Evolutionary conservation across 2,329 filamentous ascomycete genomes (phyloP), one percentile per base, ranked within the genome.

Genomic region (Cladophialophora chaetospira): DNA sequence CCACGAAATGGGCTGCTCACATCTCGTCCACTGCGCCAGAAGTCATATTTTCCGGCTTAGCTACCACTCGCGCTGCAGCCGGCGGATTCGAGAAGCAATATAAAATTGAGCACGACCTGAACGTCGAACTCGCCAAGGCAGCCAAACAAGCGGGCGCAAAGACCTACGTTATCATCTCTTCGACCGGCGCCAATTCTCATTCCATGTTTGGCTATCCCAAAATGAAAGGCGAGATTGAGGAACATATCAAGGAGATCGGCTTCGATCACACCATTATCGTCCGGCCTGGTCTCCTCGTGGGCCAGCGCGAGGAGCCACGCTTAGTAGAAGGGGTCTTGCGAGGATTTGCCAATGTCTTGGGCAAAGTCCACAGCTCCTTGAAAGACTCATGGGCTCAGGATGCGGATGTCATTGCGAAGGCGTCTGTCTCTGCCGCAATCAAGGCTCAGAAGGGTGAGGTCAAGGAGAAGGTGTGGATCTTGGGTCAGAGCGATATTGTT

Each of bases 201-300:
- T 83, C 75, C 63, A 77, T 66, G 1, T 69, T 87, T 4, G 71
- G 77, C 0, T 89, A 88, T 58, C 23, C 72, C 1, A 78, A 78
- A 71, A 94, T 97, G 89, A 97, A 97, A 79, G 85, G 84, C 21
- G 89, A 94, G 66, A 84, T 96, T 36, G 93, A 97, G 71, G 88
- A 95, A 29, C 78, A 84, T 13, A 81, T 96, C 58, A 82, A 83
- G 70, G 82, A 75, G 38, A 74, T 93, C 3, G 86, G 77, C 3
- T 96, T 96, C 68, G 88, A 92, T 47, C 84, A 88, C 63, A 87
- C 86, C 3, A 82, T 96, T 53, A 87, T 97, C 52, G 46, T 87
- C 36, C 73, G 85, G 42, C 92, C 92, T 0, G 92, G 89, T 0
- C 62, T 91, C 60, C 88, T 97, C 65, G 71, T 91, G 2, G 92